These are phyloP conservation scores for Leccinellum rugosiceps DNA, from an alignment of 768 basidiomycete species.

Conservation along the genomic window DNA sequence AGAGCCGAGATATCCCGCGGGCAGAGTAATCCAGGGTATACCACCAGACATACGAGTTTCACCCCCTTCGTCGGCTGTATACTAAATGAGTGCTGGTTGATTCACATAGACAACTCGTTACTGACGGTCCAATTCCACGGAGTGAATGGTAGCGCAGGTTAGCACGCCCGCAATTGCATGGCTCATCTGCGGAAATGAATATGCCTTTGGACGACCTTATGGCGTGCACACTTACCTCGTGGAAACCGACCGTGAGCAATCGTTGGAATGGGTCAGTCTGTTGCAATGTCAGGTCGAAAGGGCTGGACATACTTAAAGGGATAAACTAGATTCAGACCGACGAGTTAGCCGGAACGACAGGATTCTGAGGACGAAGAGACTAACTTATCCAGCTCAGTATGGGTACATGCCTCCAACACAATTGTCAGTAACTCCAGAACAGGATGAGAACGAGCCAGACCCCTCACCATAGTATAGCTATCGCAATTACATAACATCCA, in stretches of 20 bases:
- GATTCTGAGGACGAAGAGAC: constrained; percentile 27
- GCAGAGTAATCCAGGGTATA: constrained; percentile 74
- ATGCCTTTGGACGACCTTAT: not conserved
- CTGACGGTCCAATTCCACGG: constrained; percentile 84
- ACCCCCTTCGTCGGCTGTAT: constrained; percentile 81
- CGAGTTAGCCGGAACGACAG: constrained; percentile 9
- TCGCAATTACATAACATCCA: constrained; percentile 66
- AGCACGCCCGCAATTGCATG: constrained; percentile 78
- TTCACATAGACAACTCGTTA: constrained; percentile 8
- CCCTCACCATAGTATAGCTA: constrained; percentile 79
- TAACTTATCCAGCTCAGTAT: constrained; percentile 68
- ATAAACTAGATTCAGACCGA: constrained; percentile 65
- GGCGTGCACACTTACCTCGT: constrained; percentile 55
- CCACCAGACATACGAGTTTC: constrained; percentile 87
- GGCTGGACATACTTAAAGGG: constrained; percentile 79
- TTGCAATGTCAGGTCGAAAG: not conserved
- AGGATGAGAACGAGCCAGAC: not conserved
- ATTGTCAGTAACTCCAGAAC: constrained; percentile 1
- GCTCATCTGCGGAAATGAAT: constrained; percentile 59
- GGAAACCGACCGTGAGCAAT: constrained; percentile 83
- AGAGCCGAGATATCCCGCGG: constrained; percentile 84
- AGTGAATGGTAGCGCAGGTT: constrained; percentile 83
- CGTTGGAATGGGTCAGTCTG: constrained; percentile 37
- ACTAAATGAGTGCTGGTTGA: constrained; percentile 8
- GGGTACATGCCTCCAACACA: constrained; percentile 65